phyloP scores from a whole-genome alignment of 495 filamentous ascomycete genomes.

The Lasiosphaeria hispida region DNA sequence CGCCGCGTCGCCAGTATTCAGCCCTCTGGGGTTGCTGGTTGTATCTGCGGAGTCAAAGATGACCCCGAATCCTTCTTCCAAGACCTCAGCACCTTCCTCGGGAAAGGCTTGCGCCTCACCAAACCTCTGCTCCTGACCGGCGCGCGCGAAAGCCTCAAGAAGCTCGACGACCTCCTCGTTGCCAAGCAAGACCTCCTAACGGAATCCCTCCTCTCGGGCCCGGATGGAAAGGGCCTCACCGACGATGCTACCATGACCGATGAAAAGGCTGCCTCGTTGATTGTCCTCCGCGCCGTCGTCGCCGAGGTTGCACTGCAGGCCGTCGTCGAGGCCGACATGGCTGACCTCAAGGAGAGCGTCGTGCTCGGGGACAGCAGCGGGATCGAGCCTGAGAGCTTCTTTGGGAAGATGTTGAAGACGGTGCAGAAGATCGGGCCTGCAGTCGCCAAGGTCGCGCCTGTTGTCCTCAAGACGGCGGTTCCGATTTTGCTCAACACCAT shows the following conservation, averaged over 20 bases:
- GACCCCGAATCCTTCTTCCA: constrained; percentile 7
- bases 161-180: neutral
- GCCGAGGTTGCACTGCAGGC: constrained; percentile 40
- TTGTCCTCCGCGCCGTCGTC: constrained; percentile 33
- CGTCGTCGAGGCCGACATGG: neutral
- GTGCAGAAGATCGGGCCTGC: too few relatives aligned
- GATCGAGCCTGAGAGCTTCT: too few relatives aligned
- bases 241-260: neutral
- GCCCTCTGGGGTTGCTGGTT: too few relatives aligned
- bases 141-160: neutral
- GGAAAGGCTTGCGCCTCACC: constrained; percentile 1
- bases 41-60: too few relatives aligned
- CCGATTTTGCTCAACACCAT: too few relatives aligned
- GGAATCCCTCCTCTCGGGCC: neutral
- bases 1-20: too few relatives aligned
- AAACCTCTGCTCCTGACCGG: constrained; percentile 11
- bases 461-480: too few relatives aligned
- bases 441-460: too few relatives aligned
- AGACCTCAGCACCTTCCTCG: constrained; percentile 8
- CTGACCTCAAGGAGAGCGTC: too few relatives aligned
- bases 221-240: neutral
- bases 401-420: too few relatives aligned
- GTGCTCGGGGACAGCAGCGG: too few relatives aligned
- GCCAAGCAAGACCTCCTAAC: neutral
- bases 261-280: constrained; percentile 16